These are phyloP conservation scores for Phoenix dactylifera DNA, from an alignment of 176 grass and related monocot genomes.

Conservation along the genomic window DNA sequence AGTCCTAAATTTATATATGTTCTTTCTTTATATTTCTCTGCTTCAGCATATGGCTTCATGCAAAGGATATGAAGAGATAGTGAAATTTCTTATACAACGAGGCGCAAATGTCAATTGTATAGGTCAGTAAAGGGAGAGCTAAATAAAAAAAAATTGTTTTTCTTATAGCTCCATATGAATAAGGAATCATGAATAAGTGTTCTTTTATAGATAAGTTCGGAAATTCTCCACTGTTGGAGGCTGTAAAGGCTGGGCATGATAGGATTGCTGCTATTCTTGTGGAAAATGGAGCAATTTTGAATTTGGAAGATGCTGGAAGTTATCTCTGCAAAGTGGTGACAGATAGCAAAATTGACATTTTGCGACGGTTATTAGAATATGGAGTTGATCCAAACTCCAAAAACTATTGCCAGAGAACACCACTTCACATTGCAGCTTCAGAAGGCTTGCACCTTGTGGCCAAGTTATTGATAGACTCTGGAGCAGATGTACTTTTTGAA, in stretches of 20 bases:
- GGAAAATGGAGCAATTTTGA: slow-evolving; percentile 47
- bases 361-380: slow-evolving; percentile 46
- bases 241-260: slow-evolving; percentile 60
- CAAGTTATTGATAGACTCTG: slow-evolving; percentile 43
- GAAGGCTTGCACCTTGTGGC: slow-evolving; percentile 69
- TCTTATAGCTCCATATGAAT: not conserved
- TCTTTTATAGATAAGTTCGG: slow-evolving; percentile 54
- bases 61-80: slow-evolving; percentile 72
- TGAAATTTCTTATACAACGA: slow-evolving; percentile 61
- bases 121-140: slow-evolving; percentile 26
- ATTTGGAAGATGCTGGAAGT: slow-evolving; percentile 57
- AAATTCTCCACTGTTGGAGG: slow-evolving; percentile 62
- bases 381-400: slow-evolving; percentile 73
- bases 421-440: slow-evolving; percentile 60
- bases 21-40: not conserved
- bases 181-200: not conserved
- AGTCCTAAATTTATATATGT: no score
- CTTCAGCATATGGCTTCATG: slow-evolving; percentile 67
- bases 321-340: slow-evolving; percentile 55
- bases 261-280: slow-evolving; percentile 50
- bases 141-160: not conserved
- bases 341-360: slow-evolving; percentile 47
- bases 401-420: slow-evolving; percentile 71
- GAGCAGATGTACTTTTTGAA: slow-evolving; percentile 21
- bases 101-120: slow-evolving; percentile 60